A percentile compares a stretch with the other conserved stretches of the same genome.
Conservation (phyloP, 441 rosid genomes). For the Hura crepitans region DNA sequence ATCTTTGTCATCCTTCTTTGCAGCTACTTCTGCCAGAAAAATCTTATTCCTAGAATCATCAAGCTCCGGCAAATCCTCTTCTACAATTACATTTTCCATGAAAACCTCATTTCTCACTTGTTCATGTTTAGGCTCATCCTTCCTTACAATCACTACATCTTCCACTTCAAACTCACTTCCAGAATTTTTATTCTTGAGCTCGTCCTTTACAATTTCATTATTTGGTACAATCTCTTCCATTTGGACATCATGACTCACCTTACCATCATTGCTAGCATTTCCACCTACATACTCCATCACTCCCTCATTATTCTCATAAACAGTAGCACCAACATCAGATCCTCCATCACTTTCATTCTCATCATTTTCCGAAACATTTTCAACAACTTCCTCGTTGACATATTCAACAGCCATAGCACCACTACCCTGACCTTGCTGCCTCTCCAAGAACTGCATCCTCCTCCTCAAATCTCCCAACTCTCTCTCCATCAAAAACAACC, state of each 20-base stretch:
- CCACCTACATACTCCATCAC: constrained; percentile 23
- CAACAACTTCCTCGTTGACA: constrained; percentile 75
- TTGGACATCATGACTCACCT: constrained; percentile 33
- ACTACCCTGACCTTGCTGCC: constrained; percentile 33
- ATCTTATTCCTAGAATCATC: constrained; percentile 17
- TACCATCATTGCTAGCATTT: constrained; percentile 24
- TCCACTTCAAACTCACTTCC: constrained; percentile 24
- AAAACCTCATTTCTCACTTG: constrained; percentile 12
- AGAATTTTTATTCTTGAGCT: constrained; percentile 22
- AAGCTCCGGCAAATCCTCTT: constrained; percentile 16
- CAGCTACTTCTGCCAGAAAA: constrained; percentile 8
- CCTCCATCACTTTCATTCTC: constrained; percentile 66
- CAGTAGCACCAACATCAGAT: constrained; percentile 46
- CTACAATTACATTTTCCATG: constrained; percentile 24
- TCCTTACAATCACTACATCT: constrained; percentile 25
- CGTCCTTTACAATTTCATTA: constrained; percentile 18
- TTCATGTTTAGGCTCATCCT: constrained; percentile 28
- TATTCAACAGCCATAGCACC: constrained; percentile 40
- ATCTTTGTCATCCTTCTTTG: constrained; percentile 20
- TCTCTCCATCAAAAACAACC: constrained; percentile 86
- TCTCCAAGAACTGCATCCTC: constrained; percentile 79
- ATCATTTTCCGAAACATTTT: constrained; percentile 56
- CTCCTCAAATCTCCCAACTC: constrained; percentile 79
- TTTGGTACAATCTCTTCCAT: constrained; percentile 33
- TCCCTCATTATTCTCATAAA: constrained; percentile 31